Percentiles rank a stretch among this genome's conserved stretches.
phyloP scores from a whole-genome alignment of 768 basidiomycete genomes.

The Lyophyllum semitale region DNA sequence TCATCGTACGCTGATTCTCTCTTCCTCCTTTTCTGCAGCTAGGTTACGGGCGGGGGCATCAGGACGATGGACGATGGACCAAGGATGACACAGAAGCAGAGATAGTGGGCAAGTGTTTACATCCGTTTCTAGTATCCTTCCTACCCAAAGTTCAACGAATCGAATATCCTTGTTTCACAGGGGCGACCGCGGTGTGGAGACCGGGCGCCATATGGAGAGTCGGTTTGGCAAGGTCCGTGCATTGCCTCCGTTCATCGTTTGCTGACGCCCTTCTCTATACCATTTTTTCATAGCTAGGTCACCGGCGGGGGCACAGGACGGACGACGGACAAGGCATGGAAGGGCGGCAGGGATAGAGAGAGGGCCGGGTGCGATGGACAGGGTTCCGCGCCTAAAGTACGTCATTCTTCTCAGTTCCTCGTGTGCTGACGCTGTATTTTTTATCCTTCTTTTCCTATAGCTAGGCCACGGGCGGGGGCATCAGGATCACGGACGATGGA shows the following conservation, averaged over 20 bases:
- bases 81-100: no score
- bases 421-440: background rate
- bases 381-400: background rate
- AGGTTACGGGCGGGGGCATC: background rate
- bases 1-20: no score
- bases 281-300: no score
- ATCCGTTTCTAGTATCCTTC: no score
- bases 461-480: background rate
- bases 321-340: no score
- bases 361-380: no score
- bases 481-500: background rate
- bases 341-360: no score
- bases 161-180: background rate
- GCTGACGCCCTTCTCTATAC: background rate
- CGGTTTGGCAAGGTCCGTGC: background rate
- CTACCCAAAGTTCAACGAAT: background rate
- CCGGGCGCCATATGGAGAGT: background rate
- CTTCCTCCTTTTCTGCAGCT: background rate
- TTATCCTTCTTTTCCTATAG: background rate
- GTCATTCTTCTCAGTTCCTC: background rate
- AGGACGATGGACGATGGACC: background rate
- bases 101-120: no score
- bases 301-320: no score
- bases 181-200: slow-evolving; percentile 3
- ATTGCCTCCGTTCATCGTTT: background rate